Evolutionary conservation across 2,329 filamentous ascomycete genomes (phyloP), one percentile per base, ranked within the genome.

Genomic region (Aspergillus japonicus): DNA sequence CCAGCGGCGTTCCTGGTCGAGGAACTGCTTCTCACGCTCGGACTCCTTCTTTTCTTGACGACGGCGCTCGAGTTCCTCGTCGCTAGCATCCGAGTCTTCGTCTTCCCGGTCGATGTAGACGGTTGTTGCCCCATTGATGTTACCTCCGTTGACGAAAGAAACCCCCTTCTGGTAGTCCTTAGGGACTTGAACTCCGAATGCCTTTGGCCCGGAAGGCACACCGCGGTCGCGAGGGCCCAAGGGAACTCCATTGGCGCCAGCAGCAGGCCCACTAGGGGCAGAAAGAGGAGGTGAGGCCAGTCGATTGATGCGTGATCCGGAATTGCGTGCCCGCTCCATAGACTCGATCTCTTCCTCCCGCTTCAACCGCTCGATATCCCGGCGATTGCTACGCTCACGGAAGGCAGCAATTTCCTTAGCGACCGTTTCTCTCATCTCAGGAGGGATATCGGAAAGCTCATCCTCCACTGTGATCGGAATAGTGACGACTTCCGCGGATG

Each of bases 371-470:
- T 99, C 95, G 71, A 96, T 80, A 71, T 99, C 95, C 44, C 94
- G 85, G 62, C 90, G 87, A 61, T 88, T 96, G 67, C 94, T 97
- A 21, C 94, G 85, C 66, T 99, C 95, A 65, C 95, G 85, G 80
- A 99, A 99, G 0, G 93, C 91, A 0, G 92, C 88, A 69, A 99
- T 99, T 74, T 99, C 96, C 59, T 89, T 89, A 0, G 95, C 91
- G 16, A 99, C 95, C 0, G 92, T 93, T 73, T 96, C 95, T 24
- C 95, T 88, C 92, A 96, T 96, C 73, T 98, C 95, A 0, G 91
- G 89, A 0, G 95, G 95, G 51, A 99, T 97, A 69, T 99, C 95
- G 21, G 93, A 89, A 49, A 99, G 82, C 71, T 99, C 95, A 71
- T 99, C 96, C 64, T 99, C 95, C 55, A 90, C 86, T 1, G 89